These are phyloP conservation scores for Lachnellula subtilissima DNA, from an alignment of 2,329 filamentous ascomycete species.

Conservation along the genomic window DNA sequence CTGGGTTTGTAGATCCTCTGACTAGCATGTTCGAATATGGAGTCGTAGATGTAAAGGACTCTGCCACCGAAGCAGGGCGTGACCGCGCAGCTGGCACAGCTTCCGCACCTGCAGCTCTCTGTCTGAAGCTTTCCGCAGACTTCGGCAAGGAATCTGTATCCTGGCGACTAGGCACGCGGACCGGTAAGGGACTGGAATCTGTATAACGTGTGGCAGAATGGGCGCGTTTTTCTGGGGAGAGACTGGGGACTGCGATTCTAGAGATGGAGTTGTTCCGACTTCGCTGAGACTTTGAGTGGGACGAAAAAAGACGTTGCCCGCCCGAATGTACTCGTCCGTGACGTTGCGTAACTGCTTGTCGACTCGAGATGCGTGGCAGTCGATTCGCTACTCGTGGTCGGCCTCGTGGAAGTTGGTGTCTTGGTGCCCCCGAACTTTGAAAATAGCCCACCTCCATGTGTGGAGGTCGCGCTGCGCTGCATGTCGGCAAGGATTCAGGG, in stretches of 20 bases:
- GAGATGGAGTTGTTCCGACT: constrained; percentile 39
- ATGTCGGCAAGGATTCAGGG: constrained; percentile 7
- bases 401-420: constrained; percentile 25
- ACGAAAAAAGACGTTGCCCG: constrained; percentile 49
- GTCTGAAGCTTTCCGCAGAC: constrained; percentile 21
- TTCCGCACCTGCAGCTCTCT: constrained; percentile 15
- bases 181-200: constrained; percentile 12
- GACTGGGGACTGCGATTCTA: neutral
- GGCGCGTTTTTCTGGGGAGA: constrained; percentile 20
- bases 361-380: constrained; percentile 19
- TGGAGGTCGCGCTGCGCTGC: constrained; percentile 10
- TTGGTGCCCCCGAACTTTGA: constrained; percentile 22
- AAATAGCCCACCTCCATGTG: constrained; percentile 15
- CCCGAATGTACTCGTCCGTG: constrained; percentile 49
- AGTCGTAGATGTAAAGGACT: constrained; percentile 23
- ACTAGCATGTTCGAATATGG: constrained; percentile 30
- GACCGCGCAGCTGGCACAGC: constrained; percentile 5
- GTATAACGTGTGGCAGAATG: constrained; percentile 16
- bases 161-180: neutral
- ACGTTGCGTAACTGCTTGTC: constrained; percentile 10
- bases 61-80: constrained; percentile 13
- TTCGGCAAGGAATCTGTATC: constrained; percentile 8
- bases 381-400: constrained; percentile 26
- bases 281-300: constrained; percentile 30
- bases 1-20: constrained; percentile 24